phyloP scores from a whole-genome alignment of 768 basidiomycete genomes.

The Boletus speciosus region DNA sequence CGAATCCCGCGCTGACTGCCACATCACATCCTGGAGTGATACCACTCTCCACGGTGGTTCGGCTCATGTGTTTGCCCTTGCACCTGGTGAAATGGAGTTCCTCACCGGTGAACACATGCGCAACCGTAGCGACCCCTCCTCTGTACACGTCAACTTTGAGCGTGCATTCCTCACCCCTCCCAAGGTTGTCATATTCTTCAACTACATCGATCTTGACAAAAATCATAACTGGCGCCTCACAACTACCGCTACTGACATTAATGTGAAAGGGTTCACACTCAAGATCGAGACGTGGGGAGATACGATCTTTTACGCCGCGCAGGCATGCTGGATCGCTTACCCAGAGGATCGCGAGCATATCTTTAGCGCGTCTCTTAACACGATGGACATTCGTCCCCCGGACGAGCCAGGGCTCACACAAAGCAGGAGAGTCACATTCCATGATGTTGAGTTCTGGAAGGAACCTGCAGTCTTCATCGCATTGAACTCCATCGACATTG shows the following conservation, averaged over 20 bases:
- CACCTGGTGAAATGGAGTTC: slow-evolving; percentile 13
- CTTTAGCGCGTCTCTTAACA: slow-evolving; percentile 14
- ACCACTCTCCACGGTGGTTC: background rate
- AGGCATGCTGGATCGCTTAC: slow-evolving; percentile 19
- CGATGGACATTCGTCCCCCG: background rate
- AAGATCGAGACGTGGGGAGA: slow-evolving; percentile 9
- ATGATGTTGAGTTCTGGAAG: slow-evolving; percentile 8
- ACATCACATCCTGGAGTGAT: slow-evolving; percentile 1
- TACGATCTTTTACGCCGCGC: background rate
- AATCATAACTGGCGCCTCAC: slow-evolving; percentile 7
- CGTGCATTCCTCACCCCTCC: slow-evolving; percentile 15
- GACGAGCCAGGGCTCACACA: slow-evolving; percentile 3
- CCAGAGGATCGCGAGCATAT: slow-evolving; percentile 20
- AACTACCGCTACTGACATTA: slow-evolving; percentile 5
- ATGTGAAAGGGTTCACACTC: slow-evolving; percentile 14
- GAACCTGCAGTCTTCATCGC: slow-evolving; percentile 17
- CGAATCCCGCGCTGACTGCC: slow-evolving; percentile 2
- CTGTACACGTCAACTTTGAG: slow-evolving; percentile 9
- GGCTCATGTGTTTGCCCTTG: slow-evolving; percentile 3
- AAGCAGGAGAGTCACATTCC: slow-evolving; percentile 6
- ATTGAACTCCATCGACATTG: slow-evolving; percentile 14
- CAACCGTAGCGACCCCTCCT: background rate
- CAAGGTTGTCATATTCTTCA: slow-evolving; percentile 14
- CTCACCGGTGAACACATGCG: slow-evolving; percentile 12
- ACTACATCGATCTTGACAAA: slow-evolving; percentile 9